These are phyloP conservation scores for Bruguiera hainesii DNA, from an alignment of 441 rosid genomes.

Conservation along the genomic window DNA sequence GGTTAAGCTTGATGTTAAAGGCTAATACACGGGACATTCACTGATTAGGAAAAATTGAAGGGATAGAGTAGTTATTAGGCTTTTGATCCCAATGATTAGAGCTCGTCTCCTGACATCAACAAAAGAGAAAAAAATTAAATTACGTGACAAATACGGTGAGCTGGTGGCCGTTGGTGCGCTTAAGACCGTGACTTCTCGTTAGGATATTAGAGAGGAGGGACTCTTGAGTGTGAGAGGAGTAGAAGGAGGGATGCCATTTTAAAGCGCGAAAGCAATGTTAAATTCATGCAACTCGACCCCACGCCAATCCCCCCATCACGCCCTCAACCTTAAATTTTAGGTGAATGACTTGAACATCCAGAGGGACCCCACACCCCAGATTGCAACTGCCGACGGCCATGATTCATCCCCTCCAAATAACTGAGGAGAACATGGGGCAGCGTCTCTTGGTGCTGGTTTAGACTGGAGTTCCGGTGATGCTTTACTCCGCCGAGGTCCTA, in stretches of 20 bases:
- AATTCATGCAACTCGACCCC: background rate
- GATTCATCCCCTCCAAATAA: conserved; percentile 2
- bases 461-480: too few species aligned
- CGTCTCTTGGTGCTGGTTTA: too few species aligned
- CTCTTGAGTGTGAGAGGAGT: conserved; percentile 20
- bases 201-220: background rate
- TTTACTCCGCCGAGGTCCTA: too few species aligned
- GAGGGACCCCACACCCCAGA: conserved; percentile 11
- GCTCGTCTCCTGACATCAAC: background rate
- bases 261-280: background rate
- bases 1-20: too few species aligned
- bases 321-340: conserved; percentile 15
- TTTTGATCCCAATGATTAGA: too few species aligned
- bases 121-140: background rate
- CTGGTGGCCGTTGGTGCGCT: too few species aligned
- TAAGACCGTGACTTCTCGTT: background rate
- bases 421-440: too few species aligned
- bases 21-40: too few species aligned
- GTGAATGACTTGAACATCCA: conserved; percentile 17
- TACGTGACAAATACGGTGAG: too few species aligned
- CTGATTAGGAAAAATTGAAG: background rate
- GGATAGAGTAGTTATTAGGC: conserved; percentile 6
- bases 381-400: conserved; percentile 24
- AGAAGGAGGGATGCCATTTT: conserved; percentile 16
- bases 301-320: conserved; percentile 2